Percentiles rank a stretch among this genome's conserved stretches.
These are phyloP conservation scores for Penicillium waksmanii DNA, from an alignment of 495 filamentous ascomycete genomes.

Conservation along the genomic window DNA sequence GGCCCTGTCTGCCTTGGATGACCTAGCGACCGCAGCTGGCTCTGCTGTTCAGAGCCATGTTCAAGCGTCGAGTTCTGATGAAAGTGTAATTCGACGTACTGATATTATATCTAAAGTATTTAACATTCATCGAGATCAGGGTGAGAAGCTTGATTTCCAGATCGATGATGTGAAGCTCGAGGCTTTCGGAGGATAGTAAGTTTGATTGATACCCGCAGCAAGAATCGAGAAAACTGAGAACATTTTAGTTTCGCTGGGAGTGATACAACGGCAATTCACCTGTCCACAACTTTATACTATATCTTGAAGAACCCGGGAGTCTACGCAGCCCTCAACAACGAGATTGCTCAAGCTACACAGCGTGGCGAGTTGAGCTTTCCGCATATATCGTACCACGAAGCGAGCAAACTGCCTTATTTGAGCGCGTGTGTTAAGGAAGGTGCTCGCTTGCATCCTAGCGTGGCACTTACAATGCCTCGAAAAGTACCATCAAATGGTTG, in stretches of 20 bases:
- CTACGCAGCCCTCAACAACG: slow-evolving; percentile 52
- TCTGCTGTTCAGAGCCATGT: too few species aligned
- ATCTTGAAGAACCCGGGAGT: slow-evolving; percentile 34
- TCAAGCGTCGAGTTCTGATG: too few species aligned
- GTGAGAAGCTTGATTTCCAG: too few species aligned
- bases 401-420: too few species aligned
- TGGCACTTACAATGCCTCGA: slow-evolving; percentile 27
- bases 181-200: slow-evolving; percentile 16
- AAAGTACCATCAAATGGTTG: slow-evolving; percentile 20
- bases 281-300: slow-evolving; percentile 52
- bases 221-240: not conserved
- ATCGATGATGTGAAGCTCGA: too few species aligned
- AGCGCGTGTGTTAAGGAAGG: not conserved
- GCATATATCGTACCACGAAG: too few species aligned
- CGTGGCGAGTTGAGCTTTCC: too few species aligned
- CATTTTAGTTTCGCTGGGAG: slow-evolving; percentile 44
- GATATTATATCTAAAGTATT: too few species aligned
- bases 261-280: slow-evolving; percentile 54
- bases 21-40: too few species aligned
- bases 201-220: slow-evolving; percentile 3
- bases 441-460: slow-evolving; percentile 29
- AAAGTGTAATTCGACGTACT: too few species aligned
- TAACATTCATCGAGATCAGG: too few species aligned
- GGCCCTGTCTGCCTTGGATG: too few species aligned
- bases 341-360: slow-evolving; percentile 46